Evolutionary conservation across 2,329 filamentous ascomycete genomes (phyloP), one percentile per base, ranked within the genome.

Genomic region (Zymoseptoria tritici): DNA sequence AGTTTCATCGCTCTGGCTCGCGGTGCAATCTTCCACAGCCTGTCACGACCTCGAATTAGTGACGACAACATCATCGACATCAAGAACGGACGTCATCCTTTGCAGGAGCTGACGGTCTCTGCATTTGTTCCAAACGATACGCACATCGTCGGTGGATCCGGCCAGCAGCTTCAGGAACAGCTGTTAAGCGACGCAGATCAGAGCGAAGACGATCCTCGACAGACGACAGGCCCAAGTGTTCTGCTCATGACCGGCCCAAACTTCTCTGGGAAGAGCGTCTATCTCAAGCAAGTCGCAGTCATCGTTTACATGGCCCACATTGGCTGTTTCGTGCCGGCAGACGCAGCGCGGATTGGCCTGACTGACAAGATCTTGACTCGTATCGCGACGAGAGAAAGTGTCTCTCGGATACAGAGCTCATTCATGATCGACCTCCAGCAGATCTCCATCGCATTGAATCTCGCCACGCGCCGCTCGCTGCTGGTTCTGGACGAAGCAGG

Each of bases 261-360:
- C 67, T 95, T 94, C 72, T 97, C 94, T 0, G 94, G 94, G 0
- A 99, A 99, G 74, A 97, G 91, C 67, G 85, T 97, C 0, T 97
- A 96, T 73, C 81, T 97, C 71, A 99, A 96, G 73, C 93, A 99
- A 72, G 84, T 90, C 31, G 94, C 92, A 4, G 78, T 97, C 55
- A 94, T 96, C 60, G 86, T 96, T 13, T 97, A 94, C 71, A 82
- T 99, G 74, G 90, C 94, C 0, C 94, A 99, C 70, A 84, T 96
- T 57, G 94, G 94, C 56, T 93, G 91, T 72, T 97, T 90, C 71
- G 90, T 99, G 1, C 93, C 94, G 1, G 93, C 92, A 1, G 81
- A 86, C 16, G 78, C 75, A 26, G 93, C 92, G 8, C 82, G 76
- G 0, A 87, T 99, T 62, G 93, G 94, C 0, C 75, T 97, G 42